A percentile compares a stretch with the other conserved stretches of the same genome.
phyloP scores from a whole-genome alignment of 106 monocot genomes.

The Xerophyta viscosa region DNA sequence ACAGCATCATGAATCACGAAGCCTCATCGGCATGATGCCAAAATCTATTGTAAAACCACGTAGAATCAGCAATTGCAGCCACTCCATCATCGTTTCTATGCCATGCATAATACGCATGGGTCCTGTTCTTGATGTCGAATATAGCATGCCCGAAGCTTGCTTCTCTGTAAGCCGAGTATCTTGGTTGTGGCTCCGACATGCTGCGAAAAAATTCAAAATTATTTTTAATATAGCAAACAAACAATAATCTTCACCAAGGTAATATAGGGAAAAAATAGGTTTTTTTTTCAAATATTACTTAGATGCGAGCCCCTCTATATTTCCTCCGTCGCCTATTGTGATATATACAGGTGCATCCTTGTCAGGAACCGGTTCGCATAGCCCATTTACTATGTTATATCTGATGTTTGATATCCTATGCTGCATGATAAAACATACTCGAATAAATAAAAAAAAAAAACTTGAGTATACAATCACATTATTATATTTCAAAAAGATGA shows the following conservation, averaged over 20 bases:
- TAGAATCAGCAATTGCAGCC: conserved; percentile 39
- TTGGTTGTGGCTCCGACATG: conserved; percentile 47
- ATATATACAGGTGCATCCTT: conserved; percentile 44
- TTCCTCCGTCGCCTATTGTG: conserved; percentile 47
- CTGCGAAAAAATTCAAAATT: conserved; percentile 7
- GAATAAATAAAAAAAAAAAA: background rate
- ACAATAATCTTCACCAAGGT: no score
- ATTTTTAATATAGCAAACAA: no score
- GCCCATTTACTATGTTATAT: conserved; percentile 31
- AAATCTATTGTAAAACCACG: conserved; percentile 61
- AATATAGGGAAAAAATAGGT: no score
- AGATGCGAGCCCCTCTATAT: conserved; percentile 41
- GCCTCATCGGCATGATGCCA: conserved; percentile 20
- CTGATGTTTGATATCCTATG: conserved; percentile 41
- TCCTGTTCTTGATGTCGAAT: conserved; percentile 46
- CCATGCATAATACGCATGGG: conserved; percentile 42
- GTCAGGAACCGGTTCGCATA: conserved; percentile 36
- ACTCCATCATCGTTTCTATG: conserved; percentile 47
- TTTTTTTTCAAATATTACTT: conserved; percentile 19
- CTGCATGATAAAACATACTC: no score
- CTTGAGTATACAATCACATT: no score
- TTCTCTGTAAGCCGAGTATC: conserved; percentile 49
- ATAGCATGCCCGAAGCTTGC: conserved; percentile 52
- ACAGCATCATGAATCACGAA: no score
- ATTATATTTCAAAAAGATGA: no score